Conservation (phyloP, 148 eudicot species). For the Fagopyrum tataricum region DNA sequence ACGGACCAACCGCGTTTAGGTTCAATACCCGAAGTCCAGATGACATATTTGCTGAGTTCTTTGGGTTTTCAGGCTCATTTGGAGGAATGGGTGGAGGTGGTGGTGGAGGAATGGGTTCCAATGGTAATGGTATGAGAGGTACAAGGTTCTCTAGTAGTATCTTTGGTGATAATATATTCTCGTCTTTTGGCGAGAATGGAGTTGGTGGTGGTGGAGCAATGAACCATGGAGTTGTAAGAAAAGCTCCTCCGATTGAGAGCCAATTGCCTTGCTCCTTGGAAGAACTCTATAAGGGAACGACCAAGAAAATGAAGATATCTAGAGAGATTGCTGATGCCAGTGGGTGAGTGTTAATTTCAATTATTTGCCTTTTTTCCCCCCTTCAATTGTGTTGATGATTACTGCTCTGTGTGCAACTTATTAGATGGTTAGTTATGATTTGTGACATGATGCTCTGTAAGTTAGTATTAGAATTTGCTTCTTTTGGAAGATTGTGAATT, state of each 20-base stretch:
- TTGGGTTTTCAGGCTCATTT: constrained; percentile 30
- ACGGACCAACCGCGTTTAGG: constrained; percentile 43
- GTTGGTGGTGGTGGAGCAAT: background rate
- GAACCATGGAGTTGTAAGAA: constrained; percentile 20
- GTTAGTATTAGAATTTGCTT: background rate
- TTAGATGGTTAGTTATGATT: background rate
- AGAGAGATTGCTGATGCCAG: constrained; percentile 48
- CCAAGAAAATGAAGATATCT: constrained; percentile 90
- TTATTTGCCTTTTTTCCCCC: background rate
- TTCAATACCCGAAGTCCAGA: constrained; percentile 79
- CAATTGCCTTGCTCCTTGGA: constrained; percentile 65
- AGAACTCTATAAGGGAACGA: constrained; percentile 69
- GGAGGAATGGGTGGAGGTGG: constrained; percentile 17
- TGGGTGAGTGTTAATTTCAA: constrained; percentile 36
- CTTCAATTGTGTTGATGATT: background rate
- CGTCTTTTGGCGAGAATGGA: constrained; percentile 5
- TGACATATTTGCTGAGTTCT: constrained; percentile 77
- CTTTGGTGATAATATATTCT: background rate
- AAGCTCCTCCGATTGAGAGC: constrained; percentile 67
- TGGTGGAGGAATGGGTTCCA: constrained; percentile 27
- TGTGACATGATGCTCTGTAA: background rate
- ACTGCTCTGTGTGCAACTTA: background rate
- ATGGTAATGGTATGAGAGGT: constrained; percentile 21
- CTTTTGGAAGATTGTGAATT: background rate
- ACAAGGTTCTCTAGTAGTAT: constrained; percentile 11